Evolutionary conservation across 495 filamentous ascomycete genomes (phyloP), one percentile per base, ranked within the genome.

Genomic region (Massariosphaeria phaeospora): DNA sequence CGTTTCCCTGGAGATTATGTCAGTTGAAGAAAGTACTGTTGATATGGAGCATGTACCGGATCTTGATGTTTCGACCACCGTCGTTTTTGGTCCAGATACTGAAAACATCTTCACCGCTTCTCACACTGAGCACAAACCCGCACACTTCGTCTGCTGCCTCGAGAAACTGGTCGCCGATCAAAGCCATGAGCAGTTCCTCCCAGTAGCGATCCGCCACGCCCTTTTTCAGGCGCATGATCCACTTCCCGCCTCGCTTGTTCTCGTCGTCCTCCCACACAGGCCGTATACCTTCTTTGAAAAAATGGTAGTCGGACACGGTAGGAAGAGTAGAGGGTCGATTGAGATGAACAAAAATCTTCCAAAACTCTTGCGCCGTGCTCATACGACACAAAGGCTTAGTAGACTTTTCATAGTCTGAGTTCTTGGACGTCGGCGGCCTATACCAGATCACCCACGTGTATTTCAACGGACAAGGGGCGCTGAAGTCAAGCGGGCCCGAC

Each of bases 261-360:
- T 91, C 89, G 45, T 95, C 88, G 64, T 98, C 93, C 72, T 98
- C 93, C 93, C 93, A 98, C 66, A 97, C 93, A 31, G 93, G 93
- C 53, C 93, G 83, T 25, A 97, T 90, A 41, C 90, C 94, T 65
- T 94, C 89, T 76, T 93, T 94, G 74, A 98, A 98, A 47, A 98
- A 84, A 68, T 97, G 94, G 67, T 96, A 98, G 67, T 98, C 93
- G 12, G 90, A 96, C 25, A 97, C 93, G 18, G 89, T 84, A 9
- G 93, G 93, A 42, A 98, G 76, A 12, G 79, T 73, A 35, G 88
- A 95, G 1, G 93, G 94, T 15, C 88, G 82, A 69, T 94, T 95
- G 44, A 98, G 77, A 68, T 97, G 91, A 21, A 80, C 76, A 69
- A 96, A 97, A 12, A 95, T 79, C n/a, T 79, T 74, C 83, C 91